Evolutionary conservation across 257 asterid genomes (phyloP), one percentile per base, ranked within the genome.

Genomic region (Euphrasia confusa): DNA sequence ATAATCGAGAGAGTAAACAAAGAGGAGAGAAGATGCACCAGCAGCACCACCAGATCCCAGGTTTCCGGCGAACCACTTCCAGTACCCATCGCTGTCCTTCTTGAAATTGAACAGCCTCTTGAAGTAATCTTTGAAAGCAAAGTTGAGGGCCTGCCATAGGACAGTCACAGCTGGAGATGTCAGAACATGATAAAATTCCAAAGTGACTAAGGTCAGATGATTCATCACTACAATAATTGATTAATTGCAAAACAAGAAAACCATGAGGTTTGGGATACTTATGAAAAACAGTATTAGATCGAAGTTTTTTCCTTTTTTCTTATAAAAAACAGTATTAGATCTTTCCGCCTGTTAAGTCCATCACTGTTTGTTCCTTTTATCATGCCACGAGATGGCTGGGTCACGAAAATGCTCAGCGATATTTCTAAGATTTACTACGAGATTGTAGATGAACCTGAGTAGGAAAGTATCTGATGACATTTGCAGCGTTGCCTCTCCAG

Each of bases 61-160:
- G 78, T 84, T 84, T 24, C 86, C 89, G 28, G 84, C 89, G 72
- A 86, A 86, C 92, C 92, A 87, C 70, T 78, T 82, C 93, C 95
- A 80, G 75, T 87, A 87, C 44, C 87, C 91, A 61, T 82, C 93
- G 61, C 32, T 79, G 54, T 87, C 90, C 63, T 84, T 84, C 71
- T 84, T 82, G 77, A 80, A 79, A 81, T 87, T 82, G 64, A 87
- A 87, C 55, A 84, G 79, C 54, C 81, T 79, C 80, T 82, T 84
- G 70, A 82, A 82, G 78, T 87, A 82, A 66, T 87, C 94, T 76
- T 84, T 87, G 70, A 87, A 84, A 11, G 95, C 94, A 42, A 87
- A 87, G 75, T 87, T 87, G 63, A 87, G 75, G 62, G 95, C 95
- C 95, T 87, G 81, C 1, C 55, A 69, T 32, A 7, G 5, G 42